phyloP scores from a whole-genome alignment of 495 filamentous ascomycete species.

The Daldinia childiae region DNA sequence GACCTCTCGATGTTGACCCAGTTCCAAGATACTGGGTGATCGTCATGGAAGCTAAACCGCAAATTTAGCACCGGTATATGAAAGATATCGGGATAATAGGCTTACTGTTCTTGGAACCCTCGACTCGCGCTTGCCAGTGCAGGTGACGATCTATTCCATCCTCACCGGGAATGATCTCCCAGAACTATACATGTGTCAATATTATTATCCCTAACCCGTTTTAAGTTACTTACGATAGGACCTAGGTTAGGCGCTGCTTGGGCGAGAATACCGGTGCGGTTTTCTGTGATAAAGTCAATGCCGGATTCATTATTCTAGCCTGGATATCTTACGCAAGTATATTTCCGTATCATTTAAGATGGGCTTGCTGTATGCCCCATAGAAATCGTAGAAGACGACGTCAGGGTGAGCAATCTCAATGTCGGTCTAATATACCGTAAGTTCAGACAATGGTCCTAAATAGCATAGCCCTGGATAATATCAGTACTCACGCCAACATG shows the following conservation, averaged over 20 bases:
- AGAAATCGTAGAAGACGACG: slow-evolving; percentile 65
- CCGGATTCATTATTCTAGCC: slow-evolving; percentile 18
- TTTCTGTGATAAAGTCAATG: slow-evolving; percentile 46
- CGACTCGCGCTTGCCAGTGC: slow-evolving; percentile 65
- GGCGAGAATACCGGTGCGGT: slow-evolving; percentile 64
- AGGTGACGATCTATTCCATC: slow-evolving; percentile 66
- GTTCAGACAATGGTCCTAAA: neutral
- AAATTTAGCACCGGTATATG: neutral
- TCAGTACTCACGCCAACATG: slow-evolving; percentile 60
- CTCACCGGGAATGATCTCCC: slow-evolving; percentile 57
- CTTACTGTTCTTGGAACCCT: slow-evolving; percentile 51
- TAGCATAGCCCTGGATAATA: neutral
- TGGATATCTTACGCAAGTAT: slow-evolving; percentile 32
- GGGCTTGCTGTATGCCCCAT: slow-evolving; percentile 57
- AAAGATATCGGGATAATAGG: neutral
- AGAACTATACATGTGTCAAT: slow-evolving; percentile 44
- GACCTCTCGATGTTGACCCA: slow-evolving; percentile 61
- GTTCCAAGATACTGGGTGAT: slow-evolving; percentile 66
- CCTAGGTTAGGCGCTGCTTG: slow-evolving; percentile 68
- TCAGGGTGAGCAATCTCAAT: slow-evolving; percentile 63
- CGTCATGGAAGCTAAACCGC: slow-evolving; percentile 52
- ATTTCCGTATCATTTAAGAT: slow-evolving; percentile 37
- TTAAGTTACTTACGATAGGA: slow-evolving; percentile 51
- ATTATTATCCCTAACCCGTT: neutral
- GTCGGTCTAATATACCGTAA: slow-evolving; percentile 53